Conservation (phyloP, 1,139 yeast genomes). For the Yamadazyma siamensis region DNA sequence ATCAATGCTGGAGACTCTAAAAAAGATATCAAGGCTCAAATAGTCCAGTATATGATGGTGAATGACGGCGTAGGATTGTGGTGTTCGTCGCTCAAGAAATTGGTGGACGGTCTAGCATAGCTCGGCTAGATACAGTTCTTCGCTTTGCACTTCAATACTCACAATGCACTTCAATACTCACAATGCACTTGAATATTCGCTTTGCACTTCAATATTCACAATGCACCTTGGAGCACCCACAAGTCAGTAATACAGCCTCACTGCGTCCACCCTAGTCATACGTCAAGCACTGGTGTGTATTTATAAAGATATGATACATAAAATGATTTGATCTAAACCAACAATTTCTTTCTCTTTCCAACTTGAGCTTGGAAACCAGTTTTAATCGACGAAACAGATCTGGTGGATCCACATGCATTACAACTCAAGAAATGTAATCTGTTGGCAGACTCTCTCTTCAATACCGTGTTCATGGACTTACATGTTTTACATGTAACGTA, state of each 20-base stretch:
- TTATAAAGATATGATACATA: conserved; percentile 13
- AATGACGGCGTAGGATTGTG: conserved; percentile 53
- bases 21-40: conserved; percentile 18
- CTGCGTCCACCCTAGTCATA: too few relatives aligned
- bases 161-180: too few relatives aligned
- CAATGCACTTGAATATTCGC: too few relatives aligned
- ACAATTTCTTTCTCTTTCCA: conserved; percentile 66
- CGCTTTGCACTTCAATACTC: too few relatives aligned
- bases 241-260: too few relatives aligned
- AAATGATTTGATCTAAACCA: conserved; percentile 1
- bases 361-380: conserved; percentile 99
- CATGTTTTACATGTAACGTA: conserved; percentile 98
- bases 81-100: conserved; percentile 54
- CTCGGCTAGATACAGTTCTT: conserved; percentile 8
- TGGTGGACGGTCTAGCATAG: conserved; percentile 29
- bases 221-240: too few relatives aligned
- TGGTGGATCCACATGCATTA: conserved; percentile 96
- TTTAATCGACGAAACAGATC: conserved; percentile 96
- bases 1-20: conserved; percentile 6
- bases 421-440: conserved; percentile 97
- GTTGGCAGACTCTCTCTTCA: conserved; percentile 92
- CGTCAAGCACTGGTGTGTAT: too few relatives aligned
- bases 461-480: conserved; percentile 94
- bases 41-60: conserved; percentile 46
- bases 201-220: too few relatives aligned